These are phyloP conservation scores for Anaeramoeba flamelloides DNA, from an alignment of 78 protist genomes.

Conservation along the genomic window DNA sequence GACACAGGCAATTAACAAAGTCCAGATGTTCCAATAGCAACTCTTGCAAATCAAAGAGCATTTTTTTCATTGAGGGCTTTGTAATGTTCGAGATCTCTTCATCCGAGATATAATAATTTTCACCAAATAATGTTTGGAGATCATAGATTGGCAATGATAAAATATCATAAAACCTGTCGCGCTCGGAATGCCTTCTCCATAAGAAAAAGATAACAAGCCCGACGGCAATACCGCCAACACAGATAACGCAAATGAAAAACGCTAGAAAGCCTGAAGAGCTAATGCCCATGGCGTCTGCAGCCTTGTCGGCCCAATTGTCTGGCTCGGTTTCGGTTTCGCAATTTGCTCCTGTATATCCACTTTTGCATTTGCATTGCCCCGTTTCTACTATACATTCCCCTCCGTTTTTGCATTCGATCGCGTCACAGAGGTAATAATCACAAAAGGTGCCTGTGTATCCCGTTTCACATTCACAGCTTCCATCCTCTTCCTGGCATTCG, in stretches of 20 bases:
- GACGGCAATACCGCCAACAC: not conserved
- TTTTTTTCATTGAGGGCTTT: not conserved
- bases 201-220: not conserved
- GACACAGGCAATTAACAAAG: not conserved
- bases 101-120: not conserved
- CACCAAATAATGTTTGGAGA: not conserved
- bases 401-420: not conserved
- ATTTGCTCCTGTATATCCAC: not conserved
- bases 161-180: not conserved
- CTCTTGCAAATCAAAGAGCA: not conserved
- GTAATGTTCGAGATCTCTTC: not conserved
- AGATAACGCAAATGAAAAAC: not conserved
- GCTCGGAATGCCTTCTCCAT: not conserved
- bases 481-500: not conserved
- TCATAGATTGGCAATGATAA: not conserved
- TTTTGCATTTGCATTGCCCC: not conserved
- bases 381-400: not conserved
- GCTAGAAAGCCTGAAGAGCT: not conserved
- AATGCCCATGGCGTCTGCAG: not conserved
- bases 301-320: not conserved
- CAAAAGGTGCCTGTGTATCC: not conserved
- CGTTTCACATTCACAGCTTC: not conserved
- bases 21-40: not conserved
- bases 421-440: not conserved
- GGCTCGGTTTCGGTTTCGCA: not conserved